Evolutionary conservation across 2,329 filamentous ascomycete genomes (phyloP), one percentile per base, ranked within the genome.

Genomic region (Verticillium klebahnii): DNA sequence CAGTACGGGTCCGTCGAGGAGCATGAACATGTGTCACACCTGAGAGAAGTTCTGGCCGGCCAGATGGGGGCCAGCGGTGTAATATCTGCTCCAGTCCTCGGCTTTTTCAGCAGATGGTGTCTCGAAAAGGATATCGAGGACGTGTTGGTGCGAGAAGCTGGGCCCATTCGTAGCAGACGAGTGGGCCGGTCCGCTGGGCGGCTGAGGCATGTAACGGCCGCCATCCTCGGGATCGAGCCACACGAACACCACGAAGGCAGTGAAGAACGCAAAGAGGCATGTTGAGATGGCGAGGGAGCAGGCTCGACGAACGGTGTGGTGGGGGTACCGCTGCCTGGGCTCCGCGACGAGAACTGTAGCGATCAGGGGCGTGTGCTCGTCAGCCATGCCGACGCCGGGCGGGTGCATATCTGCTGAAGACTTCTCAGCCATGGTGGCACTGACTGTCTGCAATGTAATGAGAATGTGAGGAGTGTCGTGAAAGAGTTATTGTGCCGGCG

Each of bases 11-110:
- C 7, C 2, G 6, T 32, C 19, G 29, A 8, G 12, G 23, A 6
- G 5, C 23, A 17, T 6, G 57, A 69, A 2, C 25, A 23, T n/a
- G 11, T 23, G 19, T 11, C 45, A 62, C 73, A 81, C 83, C 77
- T 92, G 89, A 58, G 88, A 92, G 63, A 88, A 81, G 71, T 94
- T 95, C 76, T 89, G 87, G 23, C 91, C 91, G 0, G 89, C 90
- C 57, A 94, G 76, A 75, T 94, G 91, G 19, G 89, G 83, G 0
- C 91, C 91, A 0, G 88, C 79, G 0, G 91, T 91, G 69, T 94
- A 94, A 73, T 93, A 94, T 64, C 80, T 80, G 73, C 87, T 91
- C 90, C 90, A 93, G 75, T 92, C 86, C 65, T 84, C 81, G 9
- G 84, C 84, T 65, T 81, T 82, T 56, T 83, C 76, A 34, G 80